Evolutionary conservation across 208 protist genomes (phyloP), one percentile per base, ranked within the genome.

Genomic region (Wallacemonas sp.): DNA sequence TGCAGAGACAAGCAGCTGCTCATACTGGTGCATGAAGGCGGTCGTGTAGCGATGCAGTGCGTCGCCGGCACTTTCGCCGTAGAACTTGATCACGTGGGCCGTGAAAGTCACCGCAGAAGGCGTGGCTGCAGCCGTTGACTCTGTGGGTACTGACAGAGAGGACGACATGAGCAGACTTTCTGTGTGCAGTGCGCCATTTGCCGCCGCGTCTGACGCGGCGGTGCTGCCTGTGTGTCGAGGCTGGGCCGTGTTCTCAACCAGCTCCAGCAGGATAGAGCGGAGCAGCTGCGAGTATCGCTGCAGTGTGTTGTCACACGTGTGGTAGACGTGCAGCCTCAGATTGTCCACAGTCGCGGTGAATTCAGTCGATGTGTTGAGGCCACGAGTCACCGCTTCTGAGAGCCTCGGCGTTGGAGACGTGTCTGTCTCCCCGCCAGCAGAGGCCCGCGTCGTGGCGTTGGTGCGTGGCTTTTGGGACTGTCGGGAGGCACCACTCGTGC

Each of bases 21-120:
- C 72, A 47, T 92, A 95, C 44, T 88, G 70, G 2, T 75, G 65
- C 46, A 92, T 63, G 66, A 93, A 93, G 17, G 67, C 34, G 12
- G 56, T 14, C 6, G 85, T 88, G n/a, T 70, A 73, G 12, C 58
- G 57, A 41, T 90, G 82, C 11, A 90, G 46, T 23, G 21, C 27
- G 21, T 84, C 76, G 0, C 32, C 54, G 11, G 70, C 74, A 0
- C 74, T 54, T 36, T 95, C 90, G 21, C 90, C 85, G 64, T 96
- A 94, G 43, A 85, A 85, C 58, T 93, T 93, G 12, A 81, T 44
- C 34, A 85, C 58, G 61, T 64, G 74, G 0, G 24, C 32, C 27
- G 43, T 54, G n/a, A 49, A 3, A 9, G 3, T 6, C 21, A 44
- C 32, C 11, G 11, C 43, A 24, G 11, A 6, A 14, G 36, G 36